Percentiles rank a stretch among this genome's conserved stretches.
Conservation (phyloP, 2,329 filamentous ascomycete genomes). For the Beauveria sp. region DNA sequence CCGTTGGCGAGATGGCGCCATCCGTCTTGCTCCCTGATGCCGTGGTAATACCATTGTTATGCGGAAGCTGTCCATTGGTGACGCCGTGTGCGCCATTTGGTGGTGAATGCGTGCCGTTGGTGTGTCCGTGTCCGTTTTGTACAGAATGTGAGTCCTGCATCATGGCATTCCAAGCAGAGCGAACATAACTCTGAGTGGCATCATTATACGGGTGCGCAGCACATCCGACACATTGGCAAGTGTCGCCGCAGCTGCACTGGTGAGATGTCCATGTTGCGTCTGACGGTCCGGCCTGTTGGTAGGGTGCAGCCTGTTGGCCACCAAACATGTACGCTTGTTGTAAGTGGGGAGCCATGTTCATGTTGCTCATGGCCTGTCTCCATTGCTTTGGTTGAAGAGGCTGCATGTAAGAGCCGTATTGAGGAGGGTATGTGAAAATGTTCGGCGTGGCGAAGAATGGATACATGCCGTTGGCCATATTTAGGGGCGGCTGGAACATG, state of each 20-base stretch:
- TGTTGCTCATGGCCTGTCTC: slow-evolving; percentile 38
- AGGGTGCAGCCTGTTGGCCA: slow-evolving; percentile 18
- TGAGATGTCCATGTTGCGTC: slow-evolving; percentile 28
- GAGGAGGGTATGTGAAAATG: slow-evolving; percentile 45
- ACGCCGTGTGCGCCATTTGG: slow-evolving; percentile 14
- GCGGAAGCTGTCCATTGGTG: slow-evolving; percentile 13
- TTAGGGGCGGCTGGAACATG: slow-evolving; percentile 28
- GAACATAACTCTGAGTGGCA: slow-evolving; percentile 47
- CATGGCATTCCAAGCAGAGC: slow-evolving; percentile 39
- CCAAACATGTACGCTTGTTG: slow-evolving; percentile 19
- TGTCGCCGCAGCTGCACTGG: slow-evolving; percentile 55
- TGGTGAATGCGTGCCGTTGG: neutral
- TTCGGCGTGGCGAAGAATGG: slow-evolving; percentile 35
- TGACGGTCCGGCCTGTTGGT: slow-evolving; percentile 15
- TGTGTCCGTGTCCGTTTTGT: neutral
- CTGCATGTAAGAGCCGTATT: slow-evolving; percentile 47
- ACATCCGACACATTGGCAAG: slow-evolving; percentile 61
- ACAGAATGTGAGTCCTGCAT: slow-evolving; percentile 22
- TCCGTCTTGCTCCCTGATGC: slow-evolving; percentile 17
- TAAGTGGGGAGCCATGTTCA: slow-evolving; percentile 29
- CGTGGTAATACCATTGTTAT: slow-evolving; percentile 1
- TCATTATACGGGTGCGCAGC: slow-evolving; percentile 61
- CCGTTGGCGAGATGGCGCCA: slow-evolving; percentile 28
- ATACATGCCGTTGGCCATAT: slow-evolving; percentile 32
- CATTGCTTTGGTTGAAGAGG: slow-evolving; percentile 48